Conservation (phyloP, 345 rosid genomes). For the Melastoma malabathricum region DNA sequence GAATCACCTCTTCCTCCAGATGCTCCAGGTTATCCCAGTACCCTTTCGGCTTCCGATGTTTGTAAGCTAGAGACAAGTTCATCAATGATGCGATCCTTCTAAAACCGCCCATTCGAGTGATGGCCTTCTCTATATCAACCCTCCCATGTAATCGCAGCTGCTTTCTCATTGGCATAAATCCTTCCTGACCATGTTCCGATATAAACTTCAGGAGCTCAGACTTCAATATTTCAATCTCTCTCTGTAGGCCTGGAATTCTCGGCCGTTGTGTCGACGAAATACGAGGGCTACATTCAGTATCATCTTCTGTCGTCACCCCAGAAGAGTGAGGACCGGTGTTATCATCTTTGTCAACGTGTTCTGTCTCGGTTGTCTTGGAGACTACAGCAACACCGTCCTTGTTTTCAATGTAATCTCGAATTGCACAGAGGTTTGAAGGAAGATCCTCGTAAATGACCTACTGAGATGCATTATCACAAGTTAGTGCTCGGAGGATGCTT, state of each 20-base stretch:
- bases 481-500: too few relatives aligned
- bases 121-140: slow-evolving; percentile 91
- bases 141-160: slow-evolving; percentile 84
- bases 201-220: slow-evolving; percentile 74
- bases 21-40: slow-evolving; percentile 93
- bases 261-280: slow-evolving; percentile 42
- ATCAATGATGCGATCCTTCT: slow-evolving; percentile 66
- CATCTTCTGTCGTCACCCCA: slow-evolving; percentile 7
- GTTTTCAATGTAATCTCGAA: slow-evolving; percentile 80
- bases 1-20: slow-evolving; percentile 73
- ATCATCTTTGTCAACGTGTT: slow-evolving; percentile 12
- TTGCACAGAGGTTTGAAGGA: slow-evolving; percentile 83
- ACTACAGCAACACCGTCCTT: slow-evolving; percentile 19
- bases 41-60: slow-evolving; percentile 89
- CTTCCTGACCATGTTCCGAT: slow-evolving; percentile 79
- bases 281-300: slow-evolving; percentile 8
- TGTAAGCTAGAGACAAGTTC: slow-evolving; percentile 89
- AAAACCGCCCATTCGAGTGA: slow-evolving; percentile 87
- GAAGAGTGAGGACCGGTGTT: slow-evolving; percentile 3
- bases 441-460: slow-evolving; percentile 97
- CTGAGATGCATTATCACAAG: slow-evolving; percentile 5
- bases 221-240: slow-evolving; percentile 65
- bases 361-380: slow-evolving; percentile 25
- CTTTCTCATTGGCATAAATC: slow-evolving; percentile 99
- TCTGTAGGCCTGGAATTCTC: slow-evolving; percentile 78